Conservation (phyloP, 441 rosid genomes). For the Pelargonium citronellum region DNA sequence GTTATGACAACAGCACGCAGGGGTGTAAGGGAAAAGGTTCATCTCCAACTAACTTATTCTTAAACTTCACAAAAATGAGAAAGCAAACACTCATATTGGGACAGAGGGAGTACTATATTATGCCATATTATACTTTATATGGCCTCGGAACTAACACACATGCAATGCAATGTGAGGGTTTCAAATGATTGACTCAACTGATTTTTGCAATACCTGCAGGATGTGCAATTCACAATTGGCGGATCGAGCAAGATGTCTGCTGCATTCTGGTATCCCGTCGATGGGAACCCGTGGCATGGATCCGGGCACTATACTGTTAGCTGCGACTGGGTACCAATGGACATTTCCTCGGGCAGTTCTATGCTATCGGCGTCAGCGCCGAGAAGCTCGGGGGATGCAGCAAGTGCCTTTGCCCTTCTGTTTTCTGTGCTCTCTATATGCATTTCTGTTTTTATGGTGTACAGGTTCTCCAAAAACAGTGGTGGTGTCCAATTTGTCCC, state of each 20-base stretch:
- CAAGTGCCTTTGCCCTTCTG: constrained; percentile 57
- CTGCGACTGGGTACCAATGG: constrained; percentile 77
- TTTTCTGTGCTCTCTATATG: constrained; percentile 53
- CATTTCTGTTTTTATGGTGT: constrained; percentile 51
- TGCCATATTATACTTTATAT: no score
- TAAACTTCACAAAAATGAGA: no score
- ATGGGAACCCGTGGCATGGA: constrained; percentile 75
- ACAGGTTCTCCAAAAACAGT: constrained; percentile 33
- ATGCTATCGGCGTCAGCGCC: constrained; percentile 27
- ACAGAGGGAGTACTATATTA: no score
- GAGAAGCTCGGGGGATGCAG: constrained; percentile 39
- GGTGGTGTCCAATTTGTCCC: constrained; percentile 35
- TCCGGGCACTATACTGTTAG: constrained; percentile 69
- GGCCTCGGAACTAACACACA: background rate
- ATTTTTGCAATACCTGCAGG: constrained; percentile 41
- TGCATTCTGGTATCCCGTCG: constrained; percentile 91
- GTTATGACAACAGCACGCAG: no score
- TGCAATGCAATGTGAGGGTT: constrained; percentile 21
- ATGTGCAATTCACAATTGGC: constrained; percentile 73
- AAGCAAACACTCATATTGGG: no score
- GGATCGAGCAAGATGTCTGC: constrained; percentile 65
- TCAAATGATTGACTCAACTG: background rate
- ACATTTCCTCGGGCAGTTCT: constrained; percentile 43
- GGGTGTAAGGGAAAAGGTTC: no score
- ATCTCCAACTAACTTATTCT: no score